These are phyloP conservation scores for Clitoria ternatea DNA, from an alignment of 306 rosid species.

Conservation along the genomic window DNA sequence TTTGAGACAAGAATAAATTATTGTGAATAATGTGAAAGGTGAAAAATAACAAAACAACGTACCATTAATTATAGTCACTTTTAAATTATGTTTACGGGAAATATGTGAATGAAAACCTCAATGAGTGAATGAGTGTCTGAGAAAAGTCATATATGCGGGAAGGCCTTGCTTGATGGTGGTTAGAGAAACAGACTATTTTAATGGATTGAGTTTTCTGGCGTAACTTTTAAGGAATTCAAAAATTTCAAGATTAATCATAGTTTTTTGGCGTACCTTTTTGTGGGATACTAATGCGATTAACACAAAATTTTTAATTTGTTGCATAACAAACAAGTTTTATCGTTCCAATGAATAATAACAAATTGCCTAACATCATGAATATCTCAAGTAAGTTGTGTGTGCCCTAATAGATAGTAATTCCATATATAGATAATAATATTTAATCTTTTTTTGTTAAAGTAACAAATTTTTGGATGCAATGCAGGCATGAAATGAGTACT, in stretches of 20 bases:
- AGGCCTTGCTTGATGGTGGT: slow-evolving; percentile 4
- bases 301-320: neutral
- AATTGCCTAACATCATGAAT: neutral
- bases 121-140: neutral
- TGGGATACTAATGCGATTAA: neutral
- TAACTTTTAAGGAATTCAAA: slow-evolving; percentile 24
- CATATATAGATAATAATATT: neutral
- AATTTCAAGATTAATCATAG: too few relatives aligned
- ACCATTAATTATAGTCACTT: too few relatives aligned
- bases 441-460: too few relatives aligned
- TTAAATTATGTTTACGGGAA: neutral
- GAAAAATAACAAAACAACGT: too few relatives aligned
- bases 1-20: too few relatives aligned
- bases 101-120: neutral
- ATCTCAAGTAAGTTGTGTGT: neutral
- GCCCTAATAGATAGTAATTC: neutral
- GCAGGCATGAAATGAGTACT: slow-evolving; percentile 41
- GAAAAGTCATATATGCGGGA: too few relatives aligned
- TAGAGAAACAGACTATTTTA: neutral
- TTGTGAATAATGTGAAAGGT: too few relatives aligned
- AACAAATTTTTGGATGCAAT: neutral
- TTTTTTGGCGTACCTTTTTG: slow-evolving; percentile 7
- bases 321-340: neutral
- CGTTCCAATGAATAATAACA: neutral
- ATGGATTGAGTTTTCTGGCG: slow-evolving; percentile 2